A percentile compares a stretch with the other conserved stretches of the same genome.
These are phyloP conservation scores for Durio zibethinus DNA, from an alignment of 345 rosid species.

Conservation along the genomic window DNA sequence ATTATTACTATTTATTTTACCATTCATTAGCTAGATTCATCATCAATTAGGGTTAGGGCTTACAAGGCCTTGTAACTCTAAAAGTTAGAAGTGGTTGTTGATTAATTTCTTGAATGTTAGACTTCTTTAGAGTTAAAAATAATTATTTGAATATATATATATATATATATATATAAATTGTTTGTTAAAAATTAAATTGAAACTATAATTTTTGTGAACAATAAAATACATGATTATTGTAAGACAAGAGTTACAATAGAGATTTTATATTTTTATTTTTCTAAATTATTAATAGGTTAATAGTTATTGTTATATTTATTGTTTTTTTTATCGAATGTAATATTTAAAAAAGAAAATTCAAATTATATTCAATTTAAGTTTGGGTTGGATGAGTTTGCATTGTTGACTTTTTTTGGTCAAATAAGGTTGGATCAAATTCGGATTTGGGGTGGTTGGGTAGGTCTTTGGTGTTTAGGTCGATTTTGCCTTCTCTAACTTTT, in stretches of 20 bases:
- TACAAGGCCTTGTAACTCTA: neutral
- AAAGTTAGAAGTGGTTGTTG: neutral
- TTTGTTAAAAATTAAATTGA: neutral
- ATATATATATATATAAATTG: neutral
- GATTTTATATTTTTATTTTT: neutral
- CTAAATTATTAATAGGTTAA: neutral
- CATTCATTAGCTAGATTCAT: neutral
- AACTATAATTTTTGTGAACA: neutral
- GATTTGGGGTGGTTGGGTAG: neutral
- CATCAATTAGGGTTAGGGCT: neutral
- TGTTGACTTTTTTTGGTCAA: neutral
- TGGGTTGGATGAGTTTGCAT: neutral
- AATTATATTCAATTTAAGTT: neutral
- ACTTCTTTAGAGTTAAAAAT: neutral
- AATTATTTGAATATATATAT: neutral
- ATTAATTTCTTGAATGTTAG: neutral
- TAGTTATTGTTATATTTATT: neutral
- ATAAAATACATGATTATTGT: neutral
- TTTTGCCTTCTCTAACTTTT: neutral
- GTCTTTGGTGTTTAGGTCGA: neutral
- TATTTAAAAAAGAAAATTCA: neutral
- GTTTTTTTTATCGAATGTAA: neutral
- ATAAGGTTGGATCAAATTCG: neutral
- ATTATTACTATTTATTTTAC: neutral
- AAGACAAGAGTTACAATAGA: neutral